Base-by-base conservation (phyloP, 75 land plant species). In the Isoetes taiwanensis region DNA sequence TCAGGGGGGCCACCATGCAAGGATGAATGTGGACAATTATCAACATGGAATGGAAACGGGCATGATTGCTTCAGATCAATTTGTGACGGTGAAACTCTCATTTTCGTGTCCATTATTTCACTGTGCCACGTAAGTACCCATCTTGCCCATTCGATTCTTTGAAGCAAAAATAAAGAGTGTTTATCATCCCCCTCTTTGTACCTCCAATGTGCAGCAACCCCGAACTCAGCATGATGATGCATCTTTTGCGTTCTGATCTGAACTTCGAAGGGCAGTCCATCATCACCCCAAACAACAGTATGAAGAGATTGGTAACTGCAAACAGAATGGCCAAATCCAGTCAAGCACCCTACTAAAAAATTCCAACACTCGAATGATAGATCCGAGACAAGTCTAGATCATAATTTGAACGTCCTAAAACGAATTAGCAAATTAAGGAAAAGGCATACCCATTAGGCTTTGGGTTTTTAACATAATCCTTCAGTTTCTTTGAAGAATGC, bases 141-240 rank as follows among this genome's bases (percentile, higher is more conserved):
- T 27, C 94, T 67, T 25, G 94, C 97, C 97, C 97, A 90, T 54
- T 90, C 93, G 48, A 90, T 88, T 75, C 72, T 76, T 56, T 90
- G 85, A 32, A 87, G 80, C 16, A 83, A 67, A 62, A 76, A 86
- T 23, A 80, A 67, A 8, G 96, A 66, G 65, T 86, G 74, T 34
- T 72, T 54, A 30, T 75, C 67, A 43, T 80, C 73, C 28, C 79
- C 82, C 34, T 90, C 97, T 66, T 90, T 90, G 67, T 90, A 90
- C 50, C 88, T 75, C 97, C 97, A 90, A 32, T 90, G 97, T 41
- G 97, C 94, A 40, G 97, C 97, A 59, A 86, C 66, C 33, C 97
- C 97, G 71, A 64, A 86, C 46, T 90, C 97, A 41, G 97, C 97
- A 32, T 86, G 88, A 28, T 67, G 67, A 68, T 90, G 97, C 97